Conservation (phyloP, 192 early-diverging fungal species). For the Coemansia sp. region DNA sequence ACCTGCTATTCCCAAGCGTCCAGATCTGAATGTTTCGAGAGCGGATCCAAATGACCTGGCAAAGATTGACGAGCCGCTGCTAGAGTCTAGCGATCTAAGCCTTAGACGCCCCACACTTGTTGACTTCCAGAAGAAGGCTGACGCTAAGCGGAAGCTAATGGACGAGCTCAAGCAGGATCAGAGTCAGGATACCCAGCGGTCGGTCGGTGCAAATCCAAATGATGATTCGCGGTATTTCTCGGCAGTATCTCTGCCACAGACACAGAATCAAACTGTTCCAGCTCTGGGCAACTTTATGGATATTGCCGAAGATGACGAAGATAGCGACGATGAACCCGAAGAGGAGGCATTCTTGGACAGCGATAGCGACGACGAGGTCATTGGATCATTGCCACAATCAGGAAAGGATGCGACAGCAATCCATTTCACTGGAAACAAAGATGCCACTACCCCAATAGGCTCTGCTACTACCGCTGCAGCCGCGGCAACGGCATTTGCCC, state of each 20-base stretch:
- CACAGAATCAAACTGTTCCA: background rate
- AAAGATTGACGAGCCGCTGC: slow-evolving; percentile 5
- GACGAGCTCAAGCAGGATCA: background rate
- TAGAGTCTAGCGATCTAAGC: slow-evolving; percentile 12
- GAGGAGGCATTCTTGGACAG: slow-evolving; percentile 35
- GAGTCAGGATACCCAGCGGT: background rate
- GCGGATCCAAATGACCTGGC: background rate
- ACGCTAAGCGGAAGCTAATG: slow-evolving; percentile 25
- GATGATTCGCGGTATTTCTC: slow-evolving; percentile 22
- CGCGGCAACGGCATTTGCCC: background rate
- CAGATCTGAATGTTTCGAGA: background rate
- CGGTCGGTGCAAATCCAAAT: background rate
- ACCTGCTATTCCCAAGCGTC: background rate
- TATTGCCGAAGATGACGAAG: background rate
- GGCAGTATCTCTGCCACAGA: slow-evolving; percentile 17
- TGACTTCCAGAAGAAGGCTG: slow-evolving; percentile 19
- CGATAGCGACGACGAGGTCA: slow-evolving; percentile 29
- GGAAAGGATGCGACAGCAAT: background rate
- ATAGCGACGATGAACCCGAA: slow-evolving; percentile 1
- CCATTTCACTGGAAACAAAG: background rate
- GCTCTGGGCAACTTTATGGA: background rate
- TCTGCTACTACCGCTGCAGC: background rate
- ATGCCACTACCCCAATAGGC: background rate
- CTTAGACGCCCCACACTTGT: slow-evolving; percentile 1
- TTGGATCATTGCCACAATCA: background rate